Evolutionary conservation across 768 basidiomycete species (phyloP).

Genomic region (Boletus rubescentipes): DNA sequence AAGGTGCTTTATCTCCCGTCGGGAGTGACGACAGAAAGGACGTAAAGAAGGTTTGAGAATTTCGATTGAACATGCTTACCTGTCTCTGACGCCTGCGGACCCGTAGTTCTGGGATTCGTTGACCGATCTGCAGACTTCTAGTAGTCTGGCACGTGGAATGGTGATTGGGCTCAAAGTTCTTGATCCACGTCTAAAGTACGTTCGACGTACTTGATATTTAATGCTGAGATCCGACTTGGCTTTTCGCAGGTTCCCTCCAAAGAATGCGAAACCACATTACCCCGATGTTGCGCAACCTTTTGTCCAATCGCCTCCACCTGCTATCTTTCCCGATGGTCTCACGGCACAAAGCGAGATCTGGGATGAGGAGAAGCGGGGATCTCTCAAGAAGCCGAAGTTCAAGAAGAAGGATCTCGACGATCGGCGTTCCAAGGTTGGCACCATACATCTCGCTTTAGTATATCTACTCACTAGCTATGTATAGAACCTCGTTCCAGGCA

Average conservation of each 20-base stretch:
- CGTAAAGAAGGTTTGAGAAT: conserved; percentile 52
- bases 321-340: conserved; percentile 49
- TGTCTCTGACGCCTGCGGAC: conserved; percentile 1
- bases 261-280: conserved; percentile 54
- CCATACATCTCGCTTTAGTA: not conserved
- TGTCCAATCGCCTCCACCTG: conserved; percentile 29
- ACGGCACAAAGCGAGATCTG: conserved; percentile 74
- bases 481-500: conserved; percentile 80
- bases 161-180: conserved; percentile 75
- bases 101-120: conserved; percentile 56
- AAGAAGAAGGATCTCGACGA: conserved; percentile 85
- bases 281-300: conserved; percentile 27
- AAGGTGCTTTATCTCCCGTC: conserved; percentile 56
- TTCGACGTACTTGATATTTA: not conserved
- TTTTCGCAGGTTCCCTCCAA: conserved; percentile 73
- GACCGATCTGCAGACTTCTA: conserved; percentile 59
- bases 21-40: conserved; percentile 49
- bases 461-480: not conserved
- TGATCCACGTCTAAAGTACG: conserved; percentile 84
- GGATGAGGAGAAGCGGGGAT: conserved; percentile 55
- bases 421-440: conserved; percentile 66
- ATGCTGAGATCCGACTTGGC: not conserved
- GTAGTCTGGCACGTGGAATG: conserved; percentile 70
- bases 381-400: conserved; percentile 60
- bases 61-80: not conserved